These are phyloP conservation scores for Termitomyces sp. DNA, from an alignment of 768 basidiomycete species.

Conservation along the genomic window DNA sequence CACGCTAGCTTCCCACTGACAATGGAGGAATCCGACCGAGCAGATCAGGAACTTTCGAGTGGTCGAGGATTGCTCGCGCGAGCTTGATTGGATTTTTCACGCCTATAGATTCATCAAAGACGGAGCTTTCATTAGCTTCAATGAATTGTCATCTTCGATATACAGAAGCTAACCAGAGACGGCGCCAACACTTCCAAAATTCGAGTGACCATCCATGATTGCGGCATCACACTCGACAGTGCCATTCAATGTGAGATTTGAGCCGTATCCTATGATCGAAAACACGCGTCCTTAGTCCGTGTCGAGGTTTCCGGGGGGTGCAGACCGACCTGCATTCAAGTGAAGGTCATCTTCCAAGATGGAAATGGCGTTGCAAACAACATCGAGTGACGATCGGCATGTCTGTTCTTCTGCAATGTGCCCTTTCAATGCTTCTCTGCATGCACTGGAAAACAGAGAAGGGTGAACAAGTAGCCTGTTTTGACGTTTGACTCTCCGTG, in stretches of 20 bases:
- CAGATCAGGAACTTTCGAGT: constrained; percentile 38
- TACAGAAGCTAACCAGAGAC: constrained; percentile 39
- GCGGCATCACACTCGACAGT: constrained; percentile 80
- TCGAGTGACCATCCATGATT: constrained; percentile 46
- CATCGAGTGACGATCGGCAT: constrained; percentile 27
- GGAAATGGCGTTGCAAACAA: constrained; percentile 49
- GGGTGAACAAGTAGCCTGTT: neutral
- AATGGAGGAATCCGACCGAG: constrained; percentile 69
- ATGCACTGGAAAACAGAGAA: constrained; percentile 39
- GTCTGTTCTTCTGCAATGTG: neutral
- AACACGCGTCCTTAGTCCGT: neutral
- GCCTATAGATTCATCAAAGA: constrained; percentile 29
- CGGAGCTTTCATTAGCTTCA: neutral
- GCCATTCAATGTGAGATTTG: constrained; percentile 72
- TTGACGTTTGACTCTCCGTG: neutral
- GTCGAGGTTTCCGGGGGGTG: neutral
- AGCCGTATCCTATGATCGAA: constrained; percentile 54
- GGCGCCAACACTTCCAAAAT: constrained; percentile 72
- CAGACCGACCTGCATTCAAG: constrained; percentile 63
- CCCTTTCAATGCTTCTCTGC: constrained; percentile 32
- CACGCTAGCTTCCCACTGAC: constrained; percentile 29
- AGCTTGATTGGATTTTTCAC: constrained; percentile 65
- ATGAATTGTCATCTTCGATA: neutral
- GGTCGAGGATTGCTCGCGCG: constrained; percentile 52
- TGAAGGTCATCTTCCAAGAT: constrained; percentile 60